Conservation (phyloP, 2,329 filamentous ascomycete species). For the Fusarium continuum region DNA sequence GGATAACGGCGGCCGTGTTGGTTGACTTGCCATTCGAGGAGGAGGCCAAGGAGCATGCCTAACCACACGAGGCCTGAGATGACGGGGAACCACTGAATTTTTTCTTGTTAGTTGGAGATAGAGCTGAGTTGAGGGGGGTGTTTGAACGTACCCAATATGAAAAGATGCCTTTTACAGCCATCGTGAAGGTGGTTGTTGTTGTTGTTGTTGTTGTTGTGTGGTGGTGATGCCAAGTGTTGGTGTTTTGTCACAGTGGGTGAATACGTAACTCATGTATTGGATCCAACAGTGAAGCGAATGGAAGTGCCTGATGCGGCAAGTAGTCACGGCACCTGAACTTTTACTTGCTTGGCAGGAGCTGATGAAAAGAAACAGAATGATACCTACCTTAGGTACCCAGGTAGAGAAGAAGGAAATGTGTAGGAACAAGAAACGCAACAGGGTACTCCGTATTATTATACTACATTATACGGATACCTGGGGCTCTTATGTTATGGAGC, state of each 20-base stretch:
- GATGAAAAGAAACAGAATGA: neutral
- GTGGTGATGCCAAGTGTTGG: neutral
- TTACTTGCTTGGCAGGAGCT: constrained; percentile 1
- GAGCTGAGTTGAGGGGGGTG: neutral
- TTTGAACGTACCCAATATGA: constrained; percentile 53
- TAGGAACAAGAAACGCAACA: neutral
- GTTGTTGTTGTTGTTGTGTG: too few relatives aligned
- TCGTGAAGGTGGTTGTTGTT: constrained; percentile 27
- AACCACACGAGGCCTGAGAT: constrained; percentile 73
- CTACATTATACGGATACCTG: neutral
- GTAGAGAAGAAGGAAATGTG: neutral
- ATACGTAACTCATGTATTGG: neutral
- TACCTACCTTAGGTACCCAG: too few relatives aligned
- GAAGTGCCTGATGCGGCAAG: neutral
- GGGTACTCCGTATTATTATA: constrained; percentile 9
- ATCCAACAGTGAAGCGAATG: too few relatives aligned
- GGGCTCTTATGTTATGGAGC: constrained; percentile 29
- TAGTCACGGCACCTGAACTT: neutral
- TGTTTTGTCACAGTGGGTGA: neutral
- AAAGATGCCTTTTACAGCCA: constrained; percentile 46
- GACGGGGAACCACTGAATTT: constrained; percentile 72
- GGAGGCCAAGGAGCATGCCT: constrained; percentile 72
- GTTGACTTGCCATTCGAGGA: constrained; percentile 74
- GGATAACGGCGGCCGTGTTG: constrained; percentile 63
- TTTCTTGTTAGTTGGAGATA: constrained; percentile 32